Evolutionary conservation across 2,329 filamentous ascomycete genomes (phyloP).

Genomic region (Aureobasidium uvarum): DNA sequence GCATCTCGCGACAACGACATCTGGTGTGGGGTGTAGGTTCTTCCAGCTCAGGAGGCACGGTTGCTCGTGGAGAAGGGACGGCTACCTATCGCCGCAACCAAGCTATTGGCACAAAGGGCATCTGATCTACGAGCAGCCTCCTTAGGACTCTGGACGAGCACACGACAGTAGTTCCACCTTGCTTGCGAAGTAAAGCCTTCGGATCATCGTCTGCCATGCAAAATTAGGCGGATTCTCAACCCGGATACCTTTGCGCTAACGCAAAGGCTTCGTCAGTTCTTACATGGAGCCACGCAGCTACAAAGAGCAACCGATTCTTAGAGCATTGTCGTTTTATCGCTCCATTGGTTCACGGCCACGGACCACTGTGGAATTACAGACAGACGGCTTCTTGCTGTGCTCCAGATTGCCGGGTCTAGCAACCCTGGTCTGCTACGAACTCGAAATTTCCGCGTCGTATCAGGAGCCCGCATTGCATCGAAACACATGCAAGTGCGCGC

Average conservation of each 20-base stretch:
- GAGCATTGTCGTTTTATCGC: not conserved
- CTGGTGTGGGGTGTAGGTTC: slow-evolving; percentile 2
- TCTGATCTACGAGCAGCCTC: not conserved
- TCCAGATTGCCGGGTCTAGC: slow-evolving; percentile 7
- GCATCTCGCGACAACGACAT: not conserved
- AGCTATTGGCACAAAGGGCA: not conserved
- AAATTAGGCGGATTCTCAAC: not conserved
- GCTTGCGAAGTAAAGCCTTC: slow-evolving; percentile 8
- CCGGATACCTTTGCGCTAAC: slow-evolving; percentile 14
- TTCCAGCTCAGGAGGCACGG: slow-evolving; percentile 7
- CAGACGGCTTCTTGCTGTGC: slow-evolving; percentile 15
- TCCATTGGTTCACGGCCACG: slow-evolving; percentile 14
- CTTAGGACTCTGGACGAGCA: not conserved
- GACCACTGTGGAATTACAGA: slow-evolving; percentile 9
- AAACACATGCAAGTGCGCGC: slow-evolving; percentile 18
- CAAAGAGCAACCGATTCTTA: slow-evolving; percentile 11
- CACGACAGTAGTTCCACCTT: slow-evolving; percentile 9
- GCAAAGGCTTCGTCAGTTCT: slow-evolving; percentile 11
- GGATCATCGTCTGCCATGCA: not conserved
- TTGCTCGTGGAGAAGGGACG: not conserved
- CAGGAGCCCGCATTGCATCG: slow-evolving; percentile 17
- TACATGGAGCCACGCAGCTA: slow-evolving; percentile 15
- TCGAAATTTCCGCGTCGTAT: slow-evolving; percentile 19
- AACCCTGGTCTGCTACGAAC: slow-evolving; percentile 1
- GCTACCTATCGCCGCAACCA: not conserved